Percentiles rank a stretch among this genome's conserved stretches.
Conservation (phyloP, 1,139 yeast species). For the Scheffersomyces lignicola region DNA sequence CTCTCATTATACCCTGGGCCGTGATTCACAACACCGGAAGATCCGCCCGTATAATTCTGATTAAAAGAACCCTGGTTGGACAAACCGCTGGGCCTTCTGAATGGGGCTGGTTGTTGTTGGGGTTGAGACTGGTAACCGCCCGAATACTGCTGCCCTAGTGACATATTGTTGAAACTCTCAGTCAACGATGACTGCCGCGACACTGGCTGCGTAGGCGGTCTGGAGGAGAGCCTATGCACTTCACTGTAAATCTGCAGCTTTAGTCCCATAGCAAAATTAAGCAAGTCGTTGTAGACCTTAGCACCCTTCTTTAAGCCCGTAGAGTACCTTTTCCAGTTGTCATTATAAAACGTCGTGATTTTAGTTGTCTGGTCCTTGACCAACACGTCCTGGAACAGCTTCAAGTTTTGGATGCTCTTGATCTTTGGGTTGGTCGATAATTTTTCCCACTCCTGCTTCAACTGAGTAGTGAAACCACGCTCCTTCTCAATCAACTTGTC, state of each 20-base stretch:
- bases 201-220: constrained; percentile 5
- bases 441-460: constrained; percentile 59
- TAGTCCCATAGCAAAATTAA: constrained; percentile 33
- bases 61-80: constrained; percentile 1
- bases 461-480: constrained; percentile 50
- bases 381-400: constrained; percentile 26
- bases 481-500: constrained; percentile 70
- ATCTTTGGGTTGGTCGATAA: constrained; percentile 49
- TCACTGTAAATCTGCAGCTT: constrained; percentile 5
- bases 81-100: background rate
- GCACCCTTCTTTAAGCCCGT: constrained; percentile 62
- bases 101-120: constrained; percentile 6
- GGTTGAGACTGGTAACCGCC: constrained; percentile 6
- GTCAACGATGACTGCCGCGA: constrained; percentile 6
- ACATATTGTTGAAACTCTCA: constrained; percentile 6
- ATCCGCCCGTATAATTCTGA: background rate
- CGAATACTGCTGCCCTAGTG: constrained; percentile 3
- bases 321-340: constrained; percentile 60
- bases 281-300: constrained; percentile 60
- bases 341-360: constrained; percentile 46
- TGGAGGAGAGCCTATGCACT: constrained; percentile 1
- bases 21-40: too few relatives aligned
- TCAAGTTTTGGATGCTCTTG: constrained; percentile 37
- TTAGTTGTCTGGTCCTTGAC: constrained; percentile 30
- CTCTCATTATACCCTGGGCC: too few relatives aligned